These are phyloP conservation scores for Pleurotus platypus DNA, from an alignment of 768 basidiomycete species.

Conservation along the genomic window DNA sequence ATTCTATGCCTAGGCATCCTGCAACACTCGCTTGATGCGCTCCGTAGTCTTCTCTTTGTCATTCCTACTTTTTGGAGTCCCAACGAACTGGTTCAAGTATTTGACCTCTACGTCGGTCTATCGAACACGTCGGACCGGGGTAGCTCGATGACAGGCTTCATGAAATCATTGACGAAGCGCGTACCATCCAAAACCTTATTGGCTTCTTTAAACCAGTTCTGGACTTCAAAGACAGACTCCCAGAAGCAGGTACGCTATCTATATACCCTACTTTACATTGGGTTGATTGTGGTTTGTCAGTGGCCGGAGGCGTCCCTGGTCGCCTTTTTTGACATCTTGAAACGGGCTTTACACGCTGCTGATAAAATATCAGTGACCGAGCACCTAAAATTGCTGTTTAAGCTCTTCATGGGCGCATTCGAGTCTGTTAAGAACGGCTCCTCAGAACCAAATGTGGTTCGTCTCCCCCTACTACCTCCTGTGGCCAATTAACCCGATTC, in stretches of 20 bases:
- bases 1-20: conserved; percentile 22
- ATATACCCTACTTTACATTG: background rate
- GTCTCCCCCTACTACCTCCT: conserved; percentile 4
- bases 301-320: conserved; percentile 16
- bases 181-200: conserved; percentile 66
- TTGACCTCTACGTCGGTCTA: conserved; percentile 53
- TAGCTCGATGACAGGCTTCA: conserved; percentile 38
- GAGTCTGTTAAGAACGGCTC: conserved; percentile 41
- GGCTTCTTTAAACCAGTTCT: conserved; percentile 57
- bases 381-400: conserved; percentile 65
- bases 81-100: conserved; percentile 52
- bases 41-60: conserved; percentile 67
- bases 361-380: conserved; percentile 62
- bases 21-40: conserved; percentile 37
- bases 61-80: conserved; percentile 83
- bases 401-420: conserved; percentile 76
- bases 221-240: conserved; percentile 35
- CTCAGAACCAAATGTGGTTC: conserved; percentile 23
- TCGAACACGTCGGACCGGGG: conserved; percentile 29
- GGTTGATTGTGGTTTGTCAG: conserved; percentile 16
- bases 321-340: conserved; percentile 68
- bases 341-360: conserved; percentile 60
- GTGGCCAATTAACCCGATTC: background rate
- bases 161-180: conserved; percentile 67
- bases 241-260: conserved; percentile 31